Evolutionary conservation across 257 asterid genomes (phyloP), one percentile per base, ranked within the genome.

Genomic region (Sherardia arvensis): DNA sequence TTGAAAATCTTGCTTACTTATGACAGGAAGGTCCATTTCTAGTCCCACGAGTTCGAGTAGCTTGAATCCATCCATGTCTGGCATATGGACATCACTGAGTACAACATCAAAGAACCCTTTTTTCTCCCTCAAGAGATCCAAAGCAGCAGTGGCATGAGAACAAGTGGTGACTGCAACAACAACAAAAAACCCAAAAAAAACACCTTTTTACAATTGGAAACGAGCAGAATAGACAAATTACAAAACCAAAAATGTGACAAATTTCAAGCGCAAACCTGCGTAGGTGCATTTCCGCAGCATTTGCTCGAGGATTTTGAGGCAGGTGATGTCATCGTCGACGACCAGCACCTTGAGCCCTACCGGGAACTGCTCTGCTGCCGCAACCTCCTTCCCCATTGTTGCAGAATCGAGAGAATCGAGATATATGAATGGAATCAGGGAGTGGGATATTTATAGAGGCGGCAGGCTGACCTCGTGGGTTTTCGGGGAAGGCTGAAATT

Each of bases 1-100:
- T 27, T 58, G 56, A 66, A 57, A 56, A 28, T 60, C 68, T 38
- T 53, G 83, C 96, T 81, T 71, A 91, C 97, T 91, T 78, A 91
- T 87, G 62, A 91, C 95, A 51, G 97, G 97, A 68, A 91, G 93
- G 85, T 81, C 96, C 96, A 91, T 87, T 77, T 91, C 97, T 74
- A 91, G 69, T 60, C 96, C 97, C 68, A 91, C 85, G 59, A 76
- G 91, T 78, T 91, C 97, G 58, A 91, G 95, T 73, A 91, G 96
- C 66, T 79, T 87, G 78, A 85, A 87, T 53, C 97, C 97, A 81
- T 91, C 94, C 96, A 91, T 87, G 73, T 91, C 96, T 66, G 97
- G 97, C 97, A 91, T 87, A 77, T 91, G 96, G 45, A 91, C 96
- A 70, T 91, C 97, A 67, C 96, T 91, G 68, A 91, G 83, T 25